Base-by-base conservation (phyloP, 108 stramenopile genomes). In the Skeletonema grethae region DNA sequence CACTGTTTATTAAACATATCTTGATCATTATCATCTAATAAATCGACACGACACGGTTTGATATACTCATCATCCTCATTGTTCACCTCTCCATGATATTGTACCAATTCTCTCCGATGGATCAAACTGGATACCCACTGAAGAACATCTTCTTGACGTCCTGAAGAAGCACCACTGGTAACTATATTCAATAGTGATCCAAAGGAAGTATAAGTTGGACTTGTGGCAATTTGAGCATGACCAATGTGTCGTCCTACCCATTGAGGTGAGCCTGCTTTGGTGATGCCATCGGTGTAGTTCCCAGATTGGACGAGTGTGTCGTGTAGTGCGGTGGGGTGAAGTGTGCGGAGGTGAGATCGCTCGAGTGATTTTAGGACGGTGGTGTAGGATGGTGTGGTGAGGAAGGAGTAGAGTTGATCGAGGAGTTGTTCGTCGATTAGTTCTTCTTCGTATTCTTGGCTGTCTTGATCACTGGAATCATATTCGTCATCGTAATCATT, bases 21-120 rank as follows among this genome's bases (percentile, higher is more conserved):
- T 3, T 61, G 32, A 36, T 61, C 60, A 36, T 61, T 4, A 36
- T 61, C 60, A 36, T 61, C 60, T 5, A 61, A 35, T 18, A 61
- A 61, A 36, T 61, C 60, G 1, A 36, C 11, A 7, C 60, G 60
- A 36, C 60, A 61, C 7, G 60, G 60, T 35, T 61, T 32, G 22
- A 53, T 53, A 22, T 53, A 53, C n/a, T 24, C 22, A 1, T 22
- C 50, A 1, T 53, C 20, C 0, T 53, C 9, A 18, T 16, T 1
- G 2, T 61, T 34, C 24, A 10, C 15, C 10, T 57, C 56, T 16
- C 35, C 60, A 18, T 36, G 60, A 61, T 61, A 36, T 16, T 32
- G 34, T 6, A 61, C 60, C 24, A 61, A 22, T 32, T 25, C 24
- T 1, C 9, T 25, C 0, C 60, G 32, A 36, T 61, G 32, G 30